These are phyloP conservation scores for Ascochyta lentis DNA, from an alignment of 2,329 filamentous ascomycete species.

Conservation along the genomic window DNA sequence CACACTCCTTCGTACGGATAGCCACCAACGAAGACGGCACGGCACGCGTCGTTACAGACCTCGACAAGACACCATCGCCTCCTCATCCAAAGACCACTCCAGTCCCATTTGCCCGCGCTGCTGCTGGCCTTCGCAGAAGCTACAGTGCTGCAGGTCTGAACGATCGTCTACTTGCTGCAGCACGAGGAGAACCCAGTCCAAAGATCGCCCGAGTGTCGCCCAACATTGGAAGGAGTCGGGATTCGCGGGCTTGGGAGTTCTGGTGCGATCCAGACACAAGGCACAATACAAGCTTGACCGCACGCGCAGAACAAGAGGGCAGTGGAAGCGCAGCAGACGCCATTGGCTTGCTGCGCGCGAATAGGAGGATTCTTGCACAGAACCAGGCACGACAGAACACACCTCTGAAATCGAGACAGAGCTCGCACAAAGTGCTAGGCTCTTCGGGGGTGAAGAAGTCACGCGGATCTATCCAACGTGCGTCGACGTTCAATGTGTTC, in stretches of 20 bases:
- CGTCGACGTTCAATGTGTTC: slow-evolving; percentile 47
- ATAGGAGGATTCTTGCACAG: slow-evolving; percentile 58
- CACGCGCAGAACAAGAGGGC: slow-evolving; percentile 80
- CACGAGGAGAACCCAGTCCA: slow-evolving; percentile 38
- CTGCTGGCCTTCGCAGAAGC: slow-evolving; percentile 70
- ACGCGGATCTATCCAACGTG: slow-evolving; percentile 43
- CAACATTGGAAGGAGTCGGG: slow-evolving; percentile 75
- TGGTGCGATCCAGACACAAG: slow-evolving; percentile 82
- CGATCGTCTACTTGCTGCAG: slow-evolving; percentile 41
- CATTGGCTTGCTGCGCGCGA: slow-evolving; percentile 80
- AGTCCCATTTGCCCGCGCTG: slow-evolving; percentile 44
- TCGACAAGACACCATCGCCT: slow-evolving; percentile 73
- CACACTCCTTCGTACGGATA: slow-evolving; percentile 69
- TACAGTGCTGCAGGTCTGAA: slow-evolving; percentile 66
- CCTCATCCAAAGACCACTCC: slow-evolving; percentile 60
- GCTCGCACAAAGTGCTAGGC: slow-evolving; percentile 38
- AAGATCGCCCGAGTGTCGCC: slow-evolving; percentile 57
- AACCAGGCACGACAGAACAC: slow-evolving; percentile 72
- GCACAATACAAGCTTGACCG: slow-evolving; percentile 71
- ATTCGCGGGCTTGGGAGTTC: slow-evolving; percentile 90
- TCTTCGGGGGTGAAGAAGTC: slow-evolving; percentile 47
- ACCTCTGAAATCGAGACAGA: slow-evolving; percentile 40
- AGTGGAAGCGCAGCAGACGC: slow-evolving; percentile 81
- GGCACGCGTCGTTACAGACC: slow-evolving; percentile 78
- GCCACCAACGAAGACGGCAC: slow-evolving; percentile 88